Evolutionary conservation across 2,329 filamentous ascomycete genomes (phyloP), one percentile per base, ranked within the genome.

Genomic region (Talaromyces sp.): DNA sequence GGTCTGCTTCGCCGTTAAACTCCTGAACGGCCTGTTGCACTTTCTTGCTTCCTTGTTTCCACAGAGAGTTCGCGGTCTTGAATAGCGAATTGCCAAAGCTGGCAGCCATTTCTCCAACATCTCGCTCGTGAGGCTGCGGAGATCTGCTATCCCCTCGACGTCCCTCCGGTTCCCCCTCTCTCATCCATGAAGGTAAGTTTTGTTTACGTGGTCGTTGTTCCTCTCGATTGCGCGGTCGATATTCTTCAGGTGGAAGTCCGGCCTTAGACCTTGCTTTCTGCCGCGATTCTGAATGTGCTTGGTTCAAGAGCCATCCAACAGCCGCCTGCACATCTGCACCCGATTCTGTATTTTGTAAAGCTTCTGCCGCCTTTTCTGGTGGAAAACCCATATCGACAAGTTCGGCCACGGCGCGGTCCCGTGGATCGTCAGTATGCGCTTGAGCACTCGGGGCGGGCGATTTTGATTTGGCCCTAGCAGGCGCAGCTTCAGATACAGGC

Each of bases 351-450:
- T 92, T 90, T 11, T 88, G 87, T 47, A 99, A 79, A 5, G 93
- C 95, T 68, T 89, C 84, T 62, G 86, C 85, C n/a, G 95, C 90
- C 72, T 93, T 92, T 66, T 96, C 91, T 0, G 88, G 85, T 0
- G 92, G 88, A 71, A 99, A 99, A 0, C 95, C 95, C 87, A 98
- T 98, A 70, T 97, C 94, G 3, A 97, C 88, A 31, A 99, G 81
- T 75, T 98, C 92, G 10, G 91, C 92, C 31, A 98, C 86, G 10
- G 93, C 91, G 69, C 86, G 87, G 73, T 97, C 92, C 65, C 90
- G 88, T 1, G 86, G 87, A 70, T 80, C 81, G 2, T 71, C 71
- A 2, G 76, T 72, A 57, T 70, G 73, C 2, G 71, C 71, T 24
- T 72, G 70, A 45, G 66, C 64, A 58, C 66, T 52, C 24, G 62